Evolutionary conservation across 192 early-diverging fungal genomes (phyloP), one percentile per base, ranked within the genome.

Genomic region (Mortierella claussenii): DNA sequence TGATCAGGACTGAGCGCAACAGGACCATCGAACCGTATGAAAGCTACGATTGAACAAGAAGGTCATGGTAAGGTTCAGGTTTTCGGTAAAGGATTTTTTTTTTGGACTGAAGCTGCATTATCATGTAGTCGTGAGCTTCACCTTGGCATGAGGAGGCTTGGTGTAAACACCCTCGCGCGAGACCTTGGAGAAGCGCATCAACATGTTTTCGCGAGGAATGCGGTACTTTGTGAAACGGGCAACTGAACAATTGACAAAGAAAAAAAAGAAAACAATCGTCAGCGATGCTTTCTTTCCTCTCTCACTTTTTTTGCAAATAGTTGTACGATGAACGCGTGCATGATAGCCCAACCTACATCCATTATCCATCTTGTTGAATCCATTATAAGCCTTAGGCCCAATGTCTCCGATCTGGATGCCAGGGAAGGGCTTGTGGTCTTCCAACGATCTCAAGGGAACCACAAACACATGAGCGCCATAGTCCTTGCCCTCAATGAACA

Each of bases 191-290:
- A 82, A 88, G 3, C 83, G 79, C 70, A 85, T 84, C 21, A 91
- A 68, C 73, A 91, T 85, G 65, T 83, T 71, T n/a, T 82, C 81
- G 57, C 86, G 86, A 23, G 89, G 86, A 26, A 90, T 83, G 21
- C 80, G 83, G 13, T 95, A 92, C 66, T 90, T 74, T 17, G 88
- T 93, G 74, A 96, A 93, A 59, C 92, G 91, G 55, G 63, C 46
- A 79, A 55, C 80, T 89, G 60, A 3, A 34, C 15, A 21, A 33
- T 27, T 5, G 18, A 33, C 78, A 52, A 87, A 85, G 12, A 21
- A 17, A 20, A 3, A 1, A 5, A n/a, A 53, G 4, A 55, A 52
- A n/a, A 28, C 7, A 40, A 40, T 10, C 7, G 37, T 40, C n/a
- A n/a, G n/a, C n/a, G n/a, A n/a, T n/a, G n/a, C n/a, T n/a, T n/a